Base-by-base conservation (phyloP, 768 basidiomycete genomes). In the Gloeostereum incarnatum region DNA sequence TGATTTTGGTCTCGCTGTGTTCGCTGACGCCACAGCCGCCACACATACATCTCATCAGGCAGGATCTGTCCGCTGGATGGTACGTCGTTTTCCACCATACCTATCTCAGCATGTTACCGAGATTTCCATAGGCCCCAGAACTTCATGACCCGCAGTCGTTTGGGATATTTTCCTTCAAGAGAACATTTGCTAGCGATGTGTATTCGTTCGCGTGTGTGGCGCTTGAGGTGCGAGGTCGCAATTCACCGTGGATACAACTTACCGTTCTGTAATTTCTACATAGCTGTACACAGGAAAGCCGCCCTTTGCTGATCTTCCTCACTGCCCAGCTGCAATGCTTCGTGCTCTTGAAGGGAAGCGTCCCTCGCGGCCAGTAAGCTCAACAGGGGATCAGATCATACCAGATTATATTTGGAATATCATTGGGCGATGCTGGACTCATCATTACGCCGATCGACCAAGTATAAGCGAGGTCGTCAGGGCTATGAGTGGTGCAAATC, bases 51-150 rank as follows among this genome's bases (percentile, higher is more conserved):
- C 56, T 3, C 51, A 45, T 24, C 45, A 48, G 9, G 49, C 46
- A 4, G 59, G 58, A n/a, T 49, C 52, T 16, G 42, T 50, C 6
- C 37, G 56, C n/a, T 62, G 59, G 57, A 62, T 58, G 59, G 56
- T n/a, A n/a, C n/a, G n/a, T n/a, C n/a, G n/a, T n/a, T n/a, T n/a
- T n/a, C n/a, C n/a, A n/a, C n/a, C n/a, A n/a, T n/a, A n/a, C n/a
- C n/a, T n/a, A n/a, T n/a, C n/a, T n/a, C n/a, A n/a, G n/a, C n/a
- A n/a, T n/a, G n/a, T n/a, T n/a, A n/a, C n/a, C n/a, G n/a, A n/a
- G n/a, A n/a, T n/a, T n/a, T n/a, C n/a, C n/a, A n/a, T n/a, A n/a
- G n/a, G n/a, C 58, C 1, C 61, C 61, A 6, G 61, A 62, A 42
- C 45, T 62, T 10, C 51, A 57, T n/a, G 43, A 54, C 30, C 59